Evolutionary conservation across 139 green algal genomes (phyloP).

Genomic region (Tetradesmus lagerheimii): DNA sequence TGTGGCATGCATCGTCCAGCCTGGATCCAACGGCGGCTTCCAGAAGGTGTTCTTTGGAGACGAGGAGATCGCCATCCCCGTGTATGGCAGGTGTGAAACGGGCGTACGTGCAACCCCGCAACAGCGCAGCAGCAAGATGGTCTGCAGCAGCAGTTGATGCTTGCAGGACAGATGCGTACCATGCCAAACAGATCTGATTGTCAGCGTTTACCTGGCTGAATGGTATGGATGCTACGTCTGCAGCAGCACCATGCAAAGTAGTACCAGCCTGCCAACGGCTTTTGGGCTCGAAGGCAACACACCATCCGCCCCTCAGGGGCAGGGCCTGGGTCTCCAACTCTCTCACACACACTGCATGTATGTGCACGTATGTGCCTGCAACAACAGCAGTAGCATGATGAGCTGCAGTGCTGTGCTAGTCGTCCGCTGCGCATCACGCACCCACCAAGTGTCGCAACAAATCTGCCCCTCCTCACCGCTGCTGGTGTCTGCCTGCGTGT

Average conservation of each 20-base stretch:
- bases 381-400: background rate
- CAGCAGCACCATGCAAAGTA: too few relatives aligned
- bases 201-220: background rate
- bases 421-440: too few relatives aligned
- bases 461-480: background rate
- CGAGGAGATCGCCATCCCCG: constrained; percentile 90
- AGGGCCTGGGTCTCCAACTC: too few relatives aligned
- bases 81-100: constrained; percentile 71
- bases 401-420: background rate
- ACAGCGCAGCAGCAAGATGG: background rate
- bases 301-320: too few relatives aligned
- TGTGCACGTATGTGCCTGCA: background rate
- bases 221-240: too few relatives aligned
- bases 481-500: background rate
- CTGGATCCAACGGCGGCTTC: constrained; percentile 85
- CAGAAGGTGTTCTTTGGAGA: constrained; percentile 96
- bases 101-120: background rate
- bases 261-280: too few relatives aligned
- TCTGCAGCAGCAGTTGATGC: background rate
- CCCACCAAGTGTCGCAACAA: too few relatives aligned
- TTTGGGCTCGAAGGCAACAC: too few relatives aligned
- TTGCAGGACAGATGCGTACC: background rate
- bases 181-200: background rate
- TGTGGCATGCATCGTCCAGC: constrained; percentile 87
- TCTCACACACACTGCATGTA: background rate